Conservation (phyloP, 164 flowering plant species). For the Protea cynaroides region DNA sequence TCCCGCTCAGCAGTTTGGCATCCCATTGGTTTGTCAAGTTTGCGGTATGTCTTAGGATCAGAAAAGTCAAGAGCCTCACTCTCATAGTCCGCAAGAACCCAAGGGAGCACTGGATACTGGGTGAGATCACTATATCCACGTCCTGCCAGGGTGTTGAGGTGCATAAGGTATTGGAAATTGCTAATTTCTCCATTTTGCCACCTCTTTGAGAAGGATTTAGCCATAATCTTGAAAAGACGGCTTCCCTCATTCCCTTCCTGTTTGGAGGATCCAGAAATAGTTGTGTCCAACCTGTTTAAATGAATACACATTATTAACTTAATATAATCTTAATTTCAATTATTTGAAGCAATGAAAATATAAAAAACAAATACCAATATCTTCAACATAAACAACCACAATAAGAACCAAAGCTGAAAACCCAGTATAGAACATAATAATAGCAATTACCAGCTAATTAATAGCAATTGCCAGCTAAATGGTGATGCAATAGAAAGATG, state of each 20-base stretch:
- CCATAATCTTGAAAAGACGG: conserved; percentile 67
- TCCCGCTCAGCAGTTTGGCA: conserved; percentile 77
- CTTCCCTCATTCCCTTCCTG: conserved; percentile 71
- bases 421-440: too few relatives aligned
- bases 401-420: too few relatives aligned
- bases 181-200: conserved; percentile 88
- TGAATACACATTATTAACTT: not conserved
- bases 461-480: too few relatives aligned
- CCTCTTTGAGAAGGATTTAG: conserved; percentile 76
- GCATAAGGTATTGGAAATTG: conserved; percentile 83
- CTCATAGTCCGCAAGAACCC: conserved; percentile 78
- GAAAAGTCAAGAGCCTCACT: conserved; percentile 57
- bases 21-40: conserved; percentile 77
- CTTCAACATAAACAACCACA: too few relatives aligned
- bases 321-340: not conserved
- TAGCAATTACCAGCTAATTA: too few relatives aligned
- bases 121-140: conserved; percentile 88
- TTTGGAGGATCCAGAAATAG: conserved; percentile 70
- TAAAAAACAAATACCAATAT: too few relatives aligned
- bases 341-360: not conserved
- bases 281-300: conserved; percentile 59
- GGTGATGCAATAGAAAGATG: too few relatives aligned
- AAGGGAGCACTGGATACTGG: conserved; percentile 81
- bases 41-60: conserved; percentile 58
- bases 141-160: conserved; percentile 76